A percentile compares a stretch with the other conserved stretches of the same genome.
These are phyloP conservation scores for Rehmannia glutinosa DNA, from an alignment of 257 asterid genomes.

Conservation along the genomic window DNA sequence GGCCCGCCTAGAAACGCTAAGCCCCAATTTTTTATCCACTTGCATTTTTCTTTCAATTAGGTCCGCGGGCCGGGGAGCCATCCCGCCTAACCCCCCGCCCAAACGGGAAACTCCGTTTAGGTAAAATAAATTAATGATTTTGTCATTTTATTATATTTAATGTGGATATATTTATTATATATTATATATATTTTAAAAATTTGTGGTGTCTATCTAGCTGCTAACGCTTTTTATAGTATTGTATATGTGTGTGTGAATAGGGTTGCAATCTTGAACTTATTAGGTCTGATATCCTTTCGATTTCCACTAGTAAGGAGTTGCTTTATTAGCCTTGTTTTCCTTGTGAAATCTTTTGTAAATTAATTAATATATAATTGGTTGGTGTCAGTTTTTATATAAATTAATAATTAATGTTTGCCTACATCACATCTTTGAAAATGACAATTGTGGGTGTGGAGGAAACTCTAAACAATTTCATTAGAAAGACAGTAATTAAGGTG, in stretches of 20 bases:
- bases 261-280: neutral
- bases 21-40: too few species aligned
- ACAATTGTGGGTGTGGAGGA: neutral
- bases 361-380: neutral
- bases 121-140: too few species aligned
- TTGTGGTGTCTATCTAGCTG: too few species aligned
- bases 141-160: too few species aligned
- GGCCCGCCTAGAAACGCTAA: too few species aligned
- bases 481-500: neutral
- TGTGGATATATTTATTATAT: too few species aligned
- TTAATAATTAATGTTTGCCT: neutral
- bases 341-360: neutral
- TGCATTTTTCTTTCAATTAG: too few species aligned
- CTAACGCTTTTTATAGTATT: too few species aligned
- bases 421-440: constrained; percentile 14
- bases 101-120: too few species aligned
- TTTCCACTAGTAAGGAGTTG: neutral
- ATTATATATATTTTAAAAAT: too few species aligned
- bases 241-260: neutral
- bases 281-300: neutral
- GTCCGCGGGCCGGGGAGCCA: too few species aligned
- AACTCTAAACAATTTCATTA: neutral
- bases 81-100: too few species aligned
- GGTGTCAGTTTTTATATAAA: neutral
- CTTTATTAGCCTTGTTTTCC: neutral